Percentiles rank a stretch among this genome's conserved stretches.
Evolutionary conservation across 225 moss, liverwort and hornwort genomes (phyloP).

Genomic region (Bryoerythrophyllum caledonicum): DNA sequence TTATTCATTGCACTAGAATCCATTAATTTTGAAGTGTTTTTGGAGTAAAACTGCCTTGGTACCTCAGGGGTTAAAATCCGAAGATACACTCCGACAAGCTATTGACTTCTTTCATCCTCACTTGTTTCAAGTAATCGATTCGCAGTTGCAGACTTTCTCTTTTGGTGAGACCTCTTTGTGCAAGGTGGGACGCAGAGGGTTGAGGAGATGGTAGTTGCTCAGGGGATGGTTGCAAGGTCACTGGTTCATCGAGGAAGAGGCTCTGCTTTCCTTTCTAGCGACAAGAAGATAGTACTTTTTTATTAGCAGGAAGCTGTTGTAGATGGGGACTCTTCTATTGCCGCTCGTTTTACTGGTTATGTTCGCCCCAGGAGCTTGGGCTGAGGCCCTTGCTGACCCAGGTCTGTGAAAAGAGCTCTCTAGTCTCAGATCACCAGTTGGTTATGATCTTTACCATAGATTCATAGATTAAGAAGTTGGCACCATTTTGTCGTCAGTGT

Average conservation of each 20-base stretch:
- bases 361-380: constrained; percentile 15
- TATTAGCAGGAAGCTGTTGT: background rate
- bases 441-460: background rate
- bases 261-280: background rate
- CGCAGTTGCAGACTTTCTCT: background rate
- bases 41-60: no score
- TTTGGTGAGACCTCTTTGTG: background rate
- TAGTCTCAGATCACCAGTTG: background rate
- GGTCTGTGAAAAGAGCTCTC: constrained; percentile 2
- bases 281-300: background rate
- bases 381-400: constrained; percentile 10
- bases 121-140: background rate
- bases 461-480: background rate
- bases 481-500: background rate
- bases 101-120: background rate
- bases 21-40: no score
- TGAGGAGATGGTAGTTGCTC: background rate
- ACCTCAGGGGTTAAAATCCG: no score
- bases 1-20: no score
- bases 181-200: background rate
- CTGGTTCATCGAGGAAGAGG: background rate
- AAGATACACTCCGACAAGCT: background rate
- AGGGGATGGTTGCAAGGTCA: background rate
- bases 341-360: background rate
- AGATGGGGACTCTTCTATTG: background rate